These are phyloP conservation scores for Brassica rapa DNA, from an alignment of 345 rosid genomes.

Conservation along the genomic window DNA sequence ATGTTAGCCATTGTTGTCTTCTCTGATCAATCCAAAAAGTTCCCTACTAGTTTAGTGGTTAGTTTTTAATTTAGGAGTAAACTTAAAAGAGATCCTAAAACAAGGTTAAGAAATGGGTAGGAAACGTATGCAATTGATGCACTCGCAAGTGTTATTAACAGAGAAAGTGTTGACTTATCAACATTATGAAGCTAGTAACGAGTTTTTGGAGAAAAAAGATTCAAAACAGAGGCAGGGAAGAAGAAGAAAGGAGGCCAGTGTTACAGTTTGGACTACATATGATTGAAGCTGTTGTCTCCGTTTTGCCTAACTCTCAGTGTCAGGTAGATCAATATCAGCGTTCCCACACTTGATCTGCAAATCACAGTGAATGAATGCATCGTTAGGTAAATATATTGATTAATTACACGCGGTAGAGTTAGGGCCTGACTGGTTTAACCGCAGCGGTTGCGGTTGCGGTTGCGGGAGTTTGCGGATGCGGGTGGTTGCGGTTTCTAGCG, in stretches of 20 bases:
- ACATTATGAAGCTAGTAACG: slow-evolving; percentile 28
- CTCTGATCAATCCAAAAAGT: background rate
- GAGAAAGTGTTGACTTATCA: slow-evolving; percentile 24
- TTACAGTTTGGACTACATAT: slow-evolving; percentile 40
- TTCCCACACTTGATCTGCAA: slow-evolving; percentile 87
- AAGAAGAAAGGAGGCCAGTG: slow-evolving; percentile 12
- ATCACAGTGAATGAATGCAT: background rate
- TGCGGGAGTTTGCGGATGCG: no score
- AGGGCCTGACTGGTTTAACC: no score
- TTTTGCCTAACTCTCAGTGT: slow-evolving; percentile 74
- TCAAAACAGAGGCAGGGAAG: slow-evolving; percentile 13
- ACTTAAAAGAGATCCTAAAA: background rate
- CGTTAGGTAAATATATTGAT: background rate
- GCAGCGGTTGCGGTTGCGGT: no score
- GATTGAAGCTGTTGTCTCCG: slow-evolving; percentile 53
- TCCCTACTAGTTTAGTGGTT: background rate
- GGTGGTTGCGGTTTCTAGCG: no score
- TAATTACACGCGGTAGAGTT: background rate
- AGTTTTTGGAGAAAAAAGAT: background rate
- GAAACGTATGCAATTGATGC: slow-evolving; percentile 6
- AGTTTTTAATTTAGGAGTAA: background rate
- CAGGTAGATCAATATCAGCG: slow-evolving; percentile 79
- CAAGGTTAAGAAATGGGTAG: background rate
- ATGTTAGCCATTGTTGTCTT: background rate
- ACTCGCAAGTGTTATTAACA: slow-evolving; percentile 24